Conservation (phyloP, 768 basidiomycete species). For the Tubosaeta sp. region DNA sequence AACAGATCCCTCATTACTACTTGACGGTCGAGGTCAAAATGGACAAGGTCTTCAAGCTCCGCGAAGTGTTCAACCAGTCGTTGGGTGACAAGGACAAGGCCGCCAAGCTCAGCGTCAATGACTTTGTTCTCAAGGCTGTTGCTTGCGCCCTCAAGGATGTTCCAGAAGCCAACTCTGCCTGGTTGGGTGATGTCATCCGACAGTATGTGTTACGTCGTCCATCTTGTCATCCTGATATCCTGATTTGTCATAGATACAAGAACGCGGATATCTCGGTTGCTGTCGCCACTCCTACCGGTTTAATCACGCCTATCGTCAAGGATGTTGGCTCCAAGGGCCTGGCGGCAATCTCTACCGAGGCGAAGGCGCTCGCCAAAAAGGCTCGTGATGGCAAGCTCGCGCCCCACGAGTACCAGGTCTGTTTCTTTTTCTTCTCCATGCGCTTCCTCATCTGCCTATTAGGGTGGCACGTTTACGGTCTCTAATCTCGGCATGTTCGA, state of each 20-base stretch:
- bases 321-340: slow-evolving; percentile 92
- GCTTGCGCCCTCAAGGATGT: slow-evolving; percentile 90
- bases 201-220: slow-evolving; percentile 55
- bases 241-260: slow-evolving; percentile 61
- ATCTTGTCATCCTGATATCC: neutral
- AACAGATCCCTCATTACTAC: slow-evolving; percentile 96
- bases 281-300: slow-evolving; percentile 91
- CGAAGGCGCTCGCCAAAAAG: slow-evolving; percentile 90
- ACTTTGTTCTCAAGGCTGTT: slow-evolving; percentile 95
- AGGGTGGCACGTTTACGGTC: slow-evolving; percentile 98
- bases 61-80: slow-evolving; percentile 93
- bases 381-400: slow-evolving; percentile 95
- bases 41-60: slow-evolving; percentile 91
- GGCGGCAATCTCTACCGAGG: slow-evolving; percentile 86
- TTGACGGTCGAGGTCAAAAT: slow-evolving; percentile 92
- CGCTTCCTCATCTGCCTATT: slow-evolving; percentile 1
- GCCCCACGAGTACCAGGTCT: slow-evolving; percentile 93
- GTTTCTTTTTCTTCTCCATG: slow-evolving; percentile 1
- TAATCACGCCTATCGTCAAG: slow-evolving; percentile 97
- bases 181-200: slow-evolving; percentile 93
- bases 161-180: slow-evolving; percentile 96
- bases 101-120: slow-evolving; percentile 94
- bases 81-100: slow-evolving; percentile 82
- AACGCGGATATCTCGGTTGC: slow-evolving; percentile 97
- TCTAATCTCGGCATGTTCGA: slow-evolving; percentile 99